These are phyloP conservation scores for Lactarius hatsudake DNA, from an alignment of 768 basidiomycete species.

Conservation along the genomic window DNA sequence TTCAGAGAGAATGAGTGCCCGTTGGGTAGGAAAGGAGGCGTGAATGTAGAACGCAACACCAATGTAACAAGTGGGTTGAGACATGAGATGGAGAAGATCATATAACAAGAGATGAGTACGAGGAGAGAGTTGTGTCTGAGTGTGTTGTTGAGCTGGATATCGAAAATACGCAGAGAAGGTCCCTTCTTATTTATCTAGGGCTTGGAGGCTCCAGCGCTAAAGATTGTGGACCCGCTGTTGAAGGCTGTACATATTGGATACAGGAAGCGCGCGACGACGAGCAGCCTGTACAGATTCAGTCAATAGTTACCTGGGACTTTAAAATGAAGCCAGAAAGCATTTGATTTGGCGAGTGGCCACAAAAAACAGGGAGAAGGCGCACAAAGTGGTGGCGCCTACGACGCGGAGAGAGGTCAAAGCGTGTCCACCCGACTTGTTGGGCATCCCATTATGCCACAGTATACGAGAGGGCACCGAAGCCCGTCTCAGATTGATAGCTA, in stretches of 20 bases:
- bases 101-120: not conserved
- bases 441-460: too few species aligned
- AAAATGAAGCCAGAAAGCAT: not conserved
- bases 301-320: not conserved
- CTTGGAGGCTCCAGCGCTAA: not conserved
- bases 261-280: not conserved
- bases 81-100: not conserved
- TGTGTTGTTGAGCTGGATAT: not conserved
- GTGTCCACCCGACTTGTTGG: too few species aligned
- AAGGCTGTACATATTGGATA: not conserved
- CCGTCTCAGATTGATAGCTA: too few species aligned
- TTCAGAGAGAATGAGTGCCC: too few species aligned
- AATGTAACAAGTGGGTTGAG: not conserved
- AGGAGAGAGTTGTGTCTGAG: not conserved
- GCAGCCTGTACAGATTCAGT: not conserved
- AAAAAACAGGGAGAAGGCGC: not conserved
- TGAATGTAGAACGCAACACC: slow-evolving; percentile 1
- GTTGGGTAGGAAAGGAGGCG: not conserved
- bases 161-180: not conserved
- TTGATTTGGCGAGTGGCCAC: not conserved
- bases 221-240: not conserved
- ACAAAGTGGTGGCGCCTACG: not conserved
- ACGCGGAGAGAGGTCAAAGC: not conserved
- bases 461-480: too few species aligned
- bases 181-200: not conserved